Conservation (phyloP, 2,329 filamentous ascomycete species). For the Hymenoscyphus linearis region DNA sequence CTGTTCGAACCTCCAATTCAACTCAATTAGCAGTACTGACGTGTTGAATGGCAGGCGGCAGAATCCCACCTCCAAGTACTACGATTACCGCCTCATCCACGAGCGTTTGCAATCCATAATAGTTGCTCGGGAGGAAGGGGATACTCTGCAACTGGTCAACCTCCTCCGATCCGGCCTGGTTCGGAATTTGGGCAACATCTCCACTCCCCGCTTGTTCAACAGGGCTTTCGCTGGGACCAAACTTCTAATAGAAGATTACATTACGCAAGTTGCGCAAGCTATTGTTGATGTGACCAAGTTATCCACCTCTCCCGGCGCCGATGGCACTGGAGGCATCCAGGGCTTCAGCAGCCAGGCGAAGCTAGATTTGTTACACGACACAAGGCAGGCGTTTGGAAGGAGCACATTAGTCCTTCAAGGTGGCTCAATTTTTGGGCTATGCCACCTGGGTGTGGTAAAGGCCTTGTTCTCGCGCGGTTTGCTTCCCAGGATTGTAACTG, state of each 20-base stretch:
- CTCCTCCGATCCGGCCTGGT: constrained; percentile 73
- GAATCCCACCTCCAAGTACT: constrained; percentile 72
- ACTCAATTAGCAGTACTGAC: constrained; percentile 9
- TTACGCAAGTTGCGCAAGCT: constrained; percentile 75
- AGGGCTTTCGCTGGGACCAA: constrained; percentile 85
- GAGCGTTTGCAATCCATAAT: constrained; percentile 68
- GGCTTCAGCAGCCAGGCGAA: constrained; percentile 49
- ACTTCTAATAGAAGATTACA: constrained; percentile 84
- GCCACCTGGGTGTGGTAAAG: constrained; percentile 85
- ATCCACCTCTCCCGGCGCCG: constrained; percentile 47
- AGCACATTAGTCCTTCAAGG: constrained; percentile 84
- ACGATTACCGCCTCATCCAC: constrained; percentile 81
- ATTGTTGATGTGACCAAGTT: constrained; percentile 69
- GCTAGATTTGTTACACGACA: constrained; percentile 80
- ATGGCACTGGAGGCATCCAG: constrained; percentile 34
- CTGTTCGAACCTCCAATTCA: constrained; percentile 20
- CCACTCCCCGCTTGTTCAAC: constrained; percentile 74
- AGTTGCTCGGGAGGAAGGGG: constrained; percentile 61
- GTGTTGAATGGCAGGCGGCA: constrained; percentile 58
- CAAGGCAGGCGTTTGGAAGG: constrained; percentile 80
- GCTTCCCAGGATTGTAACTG: constrained; percentile 84
- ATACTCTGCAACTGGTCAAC: constrained; percentile 71
- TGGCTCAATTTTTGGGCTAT: constrained; percentile 85
- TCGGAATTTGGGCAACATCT: constrained; percentile 88
- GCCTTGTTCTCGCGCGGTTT: constrained; percentile 75